Evolutionary conservation across 2,329 filamentous ascomycete species (phyloP).

Genomic region (Triangularia verruculosa): DNA sequence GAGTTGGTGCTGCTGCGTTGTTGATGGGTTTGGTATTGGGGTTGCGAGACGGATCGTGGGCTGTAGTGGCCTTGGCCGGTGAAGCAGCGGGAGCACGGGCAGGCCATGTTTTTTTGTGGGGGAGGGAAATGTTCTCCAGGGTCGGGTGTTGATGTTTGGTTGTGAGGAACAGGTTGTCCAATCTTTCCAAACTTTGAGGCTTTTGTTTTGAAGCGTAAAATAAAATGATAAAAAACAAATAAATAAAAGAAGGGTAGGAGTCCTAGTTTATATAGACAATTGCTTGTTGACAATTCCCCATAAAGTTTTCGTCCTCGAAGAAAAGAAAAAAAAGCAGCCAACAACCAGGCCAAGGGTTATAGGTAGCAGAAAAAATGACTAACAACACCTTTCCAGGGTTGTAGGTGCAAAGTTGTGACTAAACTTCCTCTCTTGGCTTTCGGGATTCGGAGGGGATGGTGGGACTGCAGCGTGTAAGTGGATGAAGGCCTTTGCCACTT

Average conservation of each 20-base stretch:
- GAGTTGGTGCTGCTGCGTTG: background rate
- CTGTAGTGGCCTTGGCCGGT: background rate
- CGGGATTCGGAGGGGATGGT: background rate
- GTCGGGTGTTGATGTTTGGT: background rate
- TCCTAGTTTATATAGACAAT: background rate
- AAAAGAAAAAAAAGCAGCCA: background rate
- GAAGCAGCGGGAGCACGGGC: background rate
- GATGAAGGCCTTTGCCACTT: background rate
- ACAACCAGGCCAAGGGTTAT: background rate
- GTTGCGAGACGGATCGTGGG: background rate
- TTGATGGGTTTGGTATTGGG: background rate
- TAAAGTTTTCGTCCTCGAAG: no score
- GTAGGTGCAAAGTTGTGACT: background rate
- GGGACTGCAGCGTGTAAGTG: background rate
- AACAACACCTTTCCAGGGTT: background rate
- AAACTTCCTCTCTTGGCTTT: background rate
- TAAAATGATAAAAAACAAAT: background rate
- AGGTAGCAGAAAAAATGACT: background rate
- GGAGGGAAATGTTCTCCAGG: no score
- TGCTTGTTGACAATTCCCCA: no score
- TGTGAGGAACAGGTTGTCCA: background rate
- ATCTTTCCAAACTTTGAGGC: background rate
- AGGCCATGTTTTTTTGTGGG: background rate
- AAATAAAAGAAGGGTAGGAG: background rate
- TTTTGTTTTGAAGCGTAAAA: background rate